phyloP scores from a whole-genome alignment of 176 grass and related monocot genomes.

The Oryza glaberrima region DNA sequence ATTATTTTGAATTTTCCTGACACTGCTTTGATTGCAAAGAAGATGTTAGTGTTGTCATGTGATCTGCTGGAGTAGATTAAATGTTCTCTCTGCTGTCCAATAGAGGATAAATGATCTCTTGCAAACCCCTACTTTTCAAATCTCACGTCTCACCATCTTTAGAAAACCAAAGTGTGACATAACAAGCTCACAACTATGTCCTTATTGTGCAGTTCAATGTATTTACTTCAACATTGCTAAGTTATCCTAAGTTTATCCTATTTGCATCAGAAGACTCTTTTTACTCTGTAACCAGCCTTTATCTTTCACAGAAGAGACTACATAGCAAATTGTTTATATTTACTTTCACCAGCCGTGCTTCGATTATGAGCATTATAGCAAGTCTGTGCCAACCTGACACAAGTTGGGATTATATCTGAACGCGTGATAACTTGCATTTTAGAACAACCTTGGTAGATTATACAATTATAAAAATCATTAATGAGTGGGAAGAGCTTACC shows the following conservation, averaged over 20 bases:
- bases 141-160: background rate
- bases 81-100: background rate
- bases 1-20: background rate
- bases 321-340: background rate
- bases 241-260: constrained; percentile 22
- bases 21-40: background rate
- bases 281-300: background rate
- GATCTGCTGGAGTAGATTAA: background rate
- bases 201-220: background rate
- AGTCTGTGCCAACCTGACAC: background rate
- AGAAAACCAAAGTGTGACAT: background rate
- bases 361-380: background rate
- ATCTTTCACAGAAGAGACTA: background rate
- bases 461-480: background rate
- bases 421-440: background rate
- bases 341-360: background rate
- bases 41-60: background rate
- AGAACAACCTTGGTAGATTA: background rate
- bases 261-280: background rate
- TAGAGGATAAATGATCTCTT: background rate
- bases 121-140: background rate
- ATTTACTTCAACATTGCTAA: background rate
- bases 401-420: background rate
- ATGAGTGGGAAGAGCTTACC: constrained; percentile 49
- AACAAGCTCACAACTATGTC: background rate